Evolutionary conservation across 441 rosid genomes (phyloP).

Genomic region (Gossypium davidsonii): DNA sequence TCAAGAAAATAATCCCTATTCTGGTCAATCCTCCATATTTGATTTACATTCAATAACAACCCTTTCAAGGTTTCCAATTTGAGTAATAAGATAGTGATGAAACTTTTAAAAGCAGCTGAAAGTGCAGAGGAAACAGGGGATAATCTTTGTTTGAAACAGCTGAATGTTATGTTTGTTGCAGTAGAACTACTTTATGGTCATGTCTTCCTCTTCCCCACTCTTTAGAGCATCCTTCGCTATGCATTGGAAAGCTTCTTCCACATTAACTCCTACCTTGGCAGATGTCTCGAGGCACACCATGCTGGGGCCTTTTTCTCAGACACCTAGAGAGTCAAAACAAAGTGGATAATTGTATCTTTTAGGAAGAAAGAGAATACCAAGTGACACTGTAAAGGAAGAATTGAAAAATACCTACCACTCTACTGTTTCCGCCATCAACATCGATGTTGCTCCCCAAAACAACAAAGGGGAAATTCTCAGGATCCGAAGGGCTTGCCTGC

Average conservation of each 20-base stretch:
- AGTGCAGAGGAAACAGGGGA: no score
- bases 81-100: no score
- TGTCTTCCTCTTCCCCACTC: conserved; percentile 89
- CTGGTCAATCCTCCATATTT: no score
- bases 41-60: no score
- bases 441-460: conserved; percentile 65
- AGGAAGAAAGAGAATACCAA: no score
- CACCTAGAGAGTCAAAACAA: conserved; percentile 38
- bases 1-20: no score
- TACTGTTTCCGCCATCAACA: conserved; percentile 67
- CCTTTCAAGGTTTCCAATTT: no score
- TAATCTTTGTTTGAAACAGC: no score
- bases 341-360: background rate
- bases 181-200: conserved; percentile 22
- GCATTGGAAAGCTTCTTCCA: conserved; percentile 94
- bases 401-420: conserved; percentile 43
- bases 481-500: conserved; percentile 78
- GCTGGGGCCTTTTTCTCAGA: conserved; percentile 94
- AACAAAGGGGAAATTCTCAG: conserved; percentile 72
- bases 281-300: conserved; percentile 99
- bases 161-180: no score
- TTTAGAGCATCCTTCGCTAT: conserved; percentile 88
- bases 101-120: no score
- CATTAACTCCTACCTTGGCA: conserved; percentile 90
- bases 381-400: background rate